These are phyloP conservation scores for Chaetomium globosum DNA, from an alignment of 2,329 filamentous ascomycete genomes.

Conservation along the genomic window DNA sequence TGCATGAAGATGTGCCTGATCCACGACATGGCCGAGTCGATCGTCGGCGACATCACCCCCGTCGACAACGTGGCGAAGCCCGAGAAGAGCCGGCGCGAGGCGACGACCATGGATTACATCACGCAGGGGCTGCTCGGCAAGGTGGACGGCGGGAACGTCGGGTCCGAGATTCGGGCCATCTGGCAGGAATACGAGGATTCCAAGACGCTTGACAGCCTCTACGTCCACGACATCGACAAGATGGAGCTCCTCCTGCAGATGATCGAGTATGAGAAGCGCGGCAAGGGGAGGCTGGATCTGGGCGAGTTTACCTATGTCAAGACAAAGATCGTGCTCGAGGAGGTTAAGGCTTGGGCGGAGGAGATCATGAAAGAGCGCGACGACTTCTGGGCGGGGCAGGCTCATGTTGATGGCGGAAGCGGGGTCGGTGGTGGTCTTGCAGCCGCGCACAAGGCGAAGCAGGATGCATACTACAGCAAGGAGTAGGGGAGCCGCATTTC, in stretches of 20 bases:
- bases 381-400: constrained; percentile 65
- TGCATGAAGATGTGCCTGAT: constrained; percentile 96
- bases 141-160: constrained; percentile 68
- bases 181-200: constrained; percentile 97
- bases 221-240: constrained; percentile 97
- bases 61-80: constrained; percentile 81
- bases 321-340: constrained; percentile 69
- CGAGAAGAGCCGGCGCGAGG: constrained; percentile 87
- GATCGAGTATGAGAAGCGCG: constrained; percentile 86
- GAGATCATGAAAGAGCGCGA: constrained; percentile 76
- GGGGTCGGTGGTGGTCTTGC: constrained; percentile 48
- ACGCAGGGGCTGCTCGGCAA: constrained; percentile 70
- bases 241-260: constrained; percentile 93
- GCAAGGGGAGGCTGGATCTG: constrained; percentile 69
- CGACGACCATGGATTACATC: constrained; percentile 89
- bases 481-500: constrained; percentile 19
- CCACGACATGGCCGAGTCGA: constrained; percentile 94
- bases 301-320: constrained; percentile 85
- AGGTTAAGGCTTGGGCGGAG: constrained; percentile 78
- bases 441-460: constrained; percentile 45
- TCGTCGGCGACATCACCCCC: constrained; percentile 96
- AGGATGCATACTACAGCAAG: constrained; percentile 54
- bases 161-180: constrained; percentile 71
- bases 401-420: constrained; percentile 52
- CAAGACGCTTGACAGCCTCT: constrained; percentile 78